Evolutionary conservation across 176 grass and related monocot species (phyloP), one percentile per base, ranked within the genome.

Genomic region (Oryza australiensis): DNA sequence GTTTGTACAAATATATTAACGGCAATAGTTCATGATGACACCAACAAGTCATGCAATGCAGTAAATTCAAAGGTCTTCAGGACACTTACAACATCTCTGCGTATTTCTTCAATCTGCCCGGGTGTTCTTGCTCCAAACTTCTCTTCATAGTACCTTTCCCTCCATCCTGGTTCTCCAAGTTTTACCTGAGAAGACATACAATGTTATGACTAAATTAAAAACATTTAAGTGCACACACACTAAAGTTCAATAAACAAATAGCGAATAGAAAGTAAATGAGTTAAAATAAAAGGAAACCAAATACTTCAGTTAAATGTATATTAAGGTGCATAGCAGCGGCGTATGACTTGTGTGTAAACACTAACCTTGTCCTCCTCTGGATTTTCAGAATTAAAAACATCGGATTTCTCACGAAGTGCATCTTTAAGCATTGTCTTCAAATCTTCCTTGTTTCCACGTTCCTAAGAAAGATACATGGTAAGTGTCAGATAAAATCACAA

Each of bases 341-440:
- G 51, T 35, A 86, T 71, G 57, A 41, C 42, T 35, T 80, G 43
- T 49, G 11, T 38, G 57, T 46, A 68, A 35, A 80, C 2, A 68
- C 26, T 70, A 85, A 99, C 96, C 93, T 94, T 95, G 75, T 99
- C 96, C 60, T 98, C 90, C 76, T 88, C 93, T 45, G 80, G 87
- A 88, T 82, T 92, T 85, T 95, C 96, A 81, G 91, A 99, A 84
- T 94, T 99, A 85, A 99, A 94, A 85, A 99, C 26, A 93, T 99
- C 96, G 24, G 96, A 99, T 51, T 95, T 99, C 87, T 95, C 93
- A 38, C 86, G 89, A 70, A 99, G 96, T 41, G 75, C 64, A 85
- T 83, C 91, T 85, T 99, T 95, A 53, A 99, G 91, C 89, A 90
- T 99, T 24, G 83, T 90, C 84, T 99, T 99, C 62, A 99, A 77